phyloP scores from a whole-genome alignment of 257 asterid species.

The Fraxinus pennsylvanica region DNA sequence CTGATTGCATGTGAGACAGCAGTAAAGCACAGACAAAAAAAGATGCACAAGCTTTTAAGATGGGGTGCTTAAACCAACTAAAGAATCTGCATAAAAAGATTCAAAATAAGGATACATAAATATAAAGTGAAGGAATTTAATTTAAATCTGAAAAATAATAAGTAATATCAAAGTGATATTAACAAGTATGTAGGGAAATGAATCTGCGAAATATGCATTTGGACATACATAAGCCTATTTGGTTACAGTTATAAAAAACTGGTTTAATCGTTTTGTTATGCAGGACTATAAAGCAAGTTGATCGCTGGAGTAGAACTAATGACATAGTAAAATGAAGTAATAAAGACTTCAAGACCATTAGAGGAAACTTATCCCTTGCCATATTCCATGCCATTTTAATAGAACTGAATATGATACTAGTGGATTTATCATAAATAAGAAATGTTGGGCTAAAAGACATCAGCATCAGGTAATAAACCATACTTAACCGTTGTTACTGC shows the following conservation, averaged over 20 bases:
- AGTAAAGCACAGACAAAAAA: neutral
- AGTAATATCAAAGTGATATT: neutral
- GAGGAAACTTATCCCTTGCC: neutral
- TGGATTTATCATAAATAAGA: neutral
- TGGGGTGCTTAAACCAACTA: conserved; percentile 6
- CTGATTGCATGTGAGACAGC: conserved; percentile 12
- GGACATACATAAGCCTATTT: neutral
- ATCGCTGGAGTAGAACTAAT: neutral
- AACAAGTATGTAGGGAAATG: neutral
- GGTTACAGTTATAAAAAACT: neutral
- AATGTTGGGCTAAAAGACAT: neutral
- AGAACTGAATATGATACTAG: neutral
- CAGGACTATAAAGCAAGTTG: neutral
- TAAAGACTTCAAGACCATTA: neutral
- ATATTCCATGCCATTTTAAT: neutral
- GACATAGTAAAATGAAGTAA: neutral
- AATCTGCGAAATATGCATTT: conserved; percentile 22
- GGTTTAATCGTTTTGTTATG: neutral
- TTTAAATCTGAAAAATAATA: neutral
- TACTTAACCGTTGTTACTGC: neutral
- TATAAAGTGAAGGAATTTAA: neutral
- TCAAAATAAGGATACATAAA: neutral
- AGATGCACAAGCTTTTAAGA: neutral
- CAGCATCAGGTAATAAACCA: neutral
- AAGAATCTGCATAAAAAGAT: conserved; percentile 1